phyloP scores from a whole-genome alignment of 495 filamentous ascomycete genomes.

The Pseudoneurospora amorphoporcata region DNA sequence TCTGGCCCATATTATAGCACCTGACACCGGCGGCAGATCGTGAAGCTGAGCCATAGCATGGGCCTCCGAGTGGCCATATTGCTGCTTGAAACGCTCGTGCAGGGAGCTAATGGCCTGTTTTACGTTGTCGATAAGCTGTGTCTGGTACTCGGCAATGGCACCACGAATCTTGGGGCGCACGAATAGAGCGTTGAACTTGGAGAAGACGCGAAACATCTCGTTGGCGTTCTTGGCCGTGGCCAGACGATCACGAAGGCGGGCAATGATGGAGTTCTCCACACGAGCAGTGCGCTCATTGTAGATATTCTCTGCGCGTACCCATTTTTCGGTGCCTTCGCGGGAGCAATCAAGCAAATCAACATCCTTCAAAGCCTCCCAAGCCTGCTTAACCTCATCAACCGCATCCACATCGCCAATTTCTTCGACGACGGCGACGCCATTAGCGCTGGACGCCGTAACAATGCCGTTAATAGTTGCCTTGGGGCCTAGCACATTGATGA shows the following conservation, averaged over 20 bases:
- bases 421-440: constrained; percentile 64
- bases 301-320: constrained; percentile 83
- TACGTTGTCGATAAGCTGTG: constrained; percentile 92
- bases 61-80: constrained; percentile 95
- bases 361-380: constrained; percentile 84
- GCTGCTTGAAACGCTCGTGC: constrained; percentile 95
- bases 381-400: constrained; percentile 90
- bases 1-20: constrained; percentile 91
- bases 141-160: constrained; percentile 95
- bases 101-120: constrained; percentile 87
- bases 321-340: constrained; percentile 74
- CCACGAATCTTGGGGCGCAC: constrained; percentile 95
- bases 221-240: constrained; percentile 93
- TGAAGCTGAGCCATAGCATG: constrained; percentile 95
- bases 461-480: constrained; percentile 44
- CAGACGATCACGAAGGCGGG: constrained; percentile 80
- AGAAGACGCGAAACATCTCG: constrained; percentile 99
- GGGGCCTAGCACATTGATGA: constrained; percentile 84
- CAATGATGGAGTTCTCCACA: constrained; percentile 98
- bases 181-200: constrained; percentile 97
- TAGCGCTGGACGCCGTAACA: constrained; percentile 39
- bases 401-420: constrained; percentile 97
- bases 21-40: constrained; percentile 89
- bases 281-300: constrained; percentile 96
- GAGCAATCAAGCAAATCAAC: constrained; percentile 93